Evolutionary conservation across 148 eudicot genomes (phyloP).

Genomic region (Persicaria maculosa): DNA sequence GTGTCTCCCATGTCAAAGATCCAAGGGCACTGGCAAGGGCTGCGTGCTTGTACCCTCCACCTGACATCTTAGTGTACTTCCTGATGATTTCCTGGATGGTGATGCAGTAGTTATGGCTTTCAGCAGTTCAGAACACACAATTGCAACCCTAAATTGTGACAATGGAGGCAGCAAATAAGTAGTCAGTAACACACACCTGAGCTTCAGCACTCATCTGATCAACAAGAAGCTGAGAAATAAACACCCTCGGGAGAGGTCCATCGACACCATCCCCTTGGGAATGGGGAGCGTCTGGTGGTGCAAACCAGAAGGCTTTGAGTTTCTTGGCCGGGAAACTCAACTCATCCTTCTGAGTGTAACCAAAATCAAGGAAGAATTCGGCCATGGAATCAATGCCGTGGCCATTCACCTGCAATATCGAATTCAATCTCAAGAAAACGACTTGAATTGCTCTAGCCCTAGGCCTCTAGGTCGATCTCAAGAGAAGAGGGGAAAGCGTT

Average conservation of each 20-base stretch:
- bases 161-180: neutral
- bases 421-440: neutral
- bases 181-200: slow-evolving; percentile 43
- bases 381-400: slow-evolving; percentile 91
- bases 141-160: neutral
- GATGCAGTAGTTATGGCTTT: neutral
- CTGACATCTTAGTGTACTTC: slow-evolving; percentile 64
- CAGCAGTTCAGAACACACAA: neutral
- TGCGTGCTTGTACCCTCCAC: slow-evolving; percentile 51
- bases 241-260: slow-evolving; percentile 91
- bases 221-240: slow-evolving; percentile 94
- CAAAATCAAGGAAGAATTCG: slow-evolving; percentile 64
- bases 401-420: slow-evolving; percentile 49
- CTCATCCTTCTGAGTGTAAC: slow-evolving; percentile 71
- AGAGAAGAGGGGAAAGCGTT: slow-evolving; percentile 7
- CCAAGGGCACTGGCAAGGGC: slow-evolving; percentile 86
- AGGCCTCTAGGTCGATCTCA: no score
- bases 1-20: slow-evolving; percentile 78
- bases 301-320: slow-evolving; percentile 88
- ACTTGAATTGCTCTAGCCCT: no score
- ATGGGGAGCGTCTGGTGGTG: slow-evolving; percentile 51
- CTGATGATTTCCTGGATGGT: slow-evolving; percentile 59
- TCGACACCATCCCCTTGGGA: slow-evolving; percentile 49
- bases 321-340: slow-evolving; percentile 88
- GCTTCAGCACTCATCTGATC: slow-evolving; percentile 81